These are phyloP conservation scores for Phaeoacremonium minimum DNA, from an alignment of 2,329 filamentous ascomycete genomes.

Conservation along the genomic window DNA sequence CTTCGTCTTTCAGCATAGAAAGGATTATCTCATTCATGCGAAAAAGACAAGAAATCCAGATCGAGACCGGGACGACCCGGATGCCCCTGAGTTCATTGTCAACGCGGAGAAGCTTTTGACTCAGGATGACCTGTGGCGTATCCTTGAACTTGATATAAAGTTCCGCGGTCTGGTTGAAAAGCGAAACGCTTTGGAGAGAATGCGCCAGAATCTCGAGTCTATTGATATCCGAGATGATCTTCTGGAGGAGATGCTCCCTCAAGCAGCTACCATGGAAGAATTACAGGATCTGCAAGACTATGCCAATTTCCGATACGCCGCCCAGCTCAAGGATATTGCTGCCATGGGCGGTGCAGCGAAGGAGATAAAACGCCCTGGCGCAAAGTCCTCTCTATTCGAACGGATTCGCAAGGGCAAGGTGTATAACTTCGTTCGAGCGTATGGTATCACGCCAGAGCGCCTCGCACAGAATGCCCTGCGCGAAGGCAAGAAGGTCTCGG, in stretches of 20 bases:
- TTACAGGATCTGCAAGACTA: slow-evolving; percentile 96
- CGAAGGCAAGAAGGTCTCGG: slow-evolving; percentile 72
- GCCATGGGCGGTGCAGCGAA: slow-evolving; percentile 59
- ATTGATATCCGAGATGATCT: slow-evolving; percentile 65
- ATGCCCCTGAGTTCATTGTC: slow-evolving; percentile 69
- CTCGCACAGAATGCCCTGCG: slow-evolving; percentile 83
- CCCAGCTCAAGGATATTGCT: slow-evolving; percentile 76
- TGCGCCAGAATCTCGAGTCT: slow-evolving; percentile 67
- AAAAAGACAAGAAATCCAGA: slow-evolving; percentile 62
- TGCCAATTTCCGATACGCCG: slow-evolving; percentile 86
- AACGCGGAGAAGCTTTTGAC: slow-evolving; percentile 83
- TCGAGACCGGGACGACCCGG: slow-evolving; percentile 57
- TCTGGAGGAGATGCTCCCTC: slow-evolving; percentile 76
- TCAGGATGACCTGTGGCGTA: slow-evolving; percentile 91
- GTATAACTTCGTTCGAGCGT: slow-evolving; percentile 79
- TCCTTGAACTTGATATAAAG: slow-evolving; percentile 91
- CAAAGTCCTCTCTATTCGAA: slow-evolving; percentile 76
- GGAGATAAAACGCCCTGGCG: slow-evolving; percentile 75
- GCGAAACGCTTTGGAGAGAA: slow-evolving; percentile 77
- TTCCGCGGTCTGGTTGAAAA: slow-evolving; percentile 92
- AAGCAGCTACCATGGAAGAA: slow-evolving; percentile 85
- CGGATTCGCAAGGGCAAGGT: slow-evolving; percentile 76
- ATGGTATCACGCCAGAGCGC: slow-evolving; percentile 84
- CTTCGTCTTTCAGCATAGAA: slow-evolving; percentile 96
- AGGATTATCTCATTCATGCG: slow-evolving; percentile 93